Conservation (phyloP, 108 stramenopile species). For the Skeletonema grethae region DNA sequence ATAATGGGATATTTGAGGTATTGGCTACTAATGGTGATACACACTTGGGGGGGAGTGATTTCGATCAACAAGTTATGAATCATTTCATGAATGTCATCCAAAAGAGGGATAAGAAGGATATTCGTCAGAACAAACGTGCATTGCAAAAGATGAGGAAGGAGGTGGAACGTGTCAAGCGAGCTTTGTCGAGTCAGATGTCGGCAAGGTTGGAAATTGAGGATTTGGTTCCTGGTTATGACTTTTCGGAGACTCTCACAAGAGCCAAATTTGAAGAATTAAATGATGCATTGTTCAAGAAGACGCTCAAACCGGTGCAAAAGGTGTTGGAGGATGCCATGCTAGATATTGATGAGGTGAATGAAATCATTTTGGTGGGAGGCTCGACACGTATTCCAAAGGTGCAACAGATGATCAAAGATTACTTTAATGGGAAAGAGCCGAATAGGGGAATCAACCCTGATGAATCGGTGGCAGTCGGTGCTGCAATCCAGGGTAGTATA, state of each 20-base stretch:
- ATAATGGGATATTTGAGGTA: conserved; percentile 92
- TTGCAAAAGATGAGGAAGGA: conserved; percentile 88
- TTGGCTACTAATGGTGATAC: conserved; percentile 90
- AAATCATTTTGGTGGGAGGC: conserved; percentile 96
- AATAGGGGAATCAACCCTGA: conserved; percentile 94
- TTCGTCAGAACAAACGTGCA: conserved; percentile 75
- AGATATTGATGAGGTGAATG: conserved; percentile 89
- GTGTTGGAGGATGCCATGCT: conserved; percentile 94
- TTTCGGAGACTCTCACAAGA: conserved; percentile 90
- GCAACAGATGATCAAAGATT: conserved; percentile 90
- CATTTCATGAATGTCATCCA: conserved; percentile 81
- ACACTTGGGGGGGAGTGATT: conserved; percentile 91
- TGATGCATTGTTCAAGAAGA: conserved; percentile 96
- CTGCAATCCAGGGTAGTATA: conserved; percentile 96
- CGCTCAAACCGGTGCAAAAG: conserved; percentile 85
- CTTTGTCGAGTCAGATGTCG: conserved; percentile 76
- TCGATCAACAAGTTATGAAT: conserved; percentile 92
- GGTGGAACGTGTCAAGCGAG: conserved; percentile 90
- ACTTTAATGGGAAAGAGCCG: conserved; percentile 95
- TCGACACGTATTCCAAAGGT: conserved; percentile 98
- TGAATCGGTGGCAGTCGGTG: conserved; percentile 97
- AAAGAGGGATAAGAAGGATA: conserved; percentile 58
- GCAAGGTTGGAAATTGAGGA: conserved; percentile 90
- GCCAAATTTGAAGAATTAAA: conserved; percentile 98
- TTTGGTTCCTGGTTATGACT: conserved; percentile 81